Base-by-base conservation (phyloP, 768 basidiomycete genomes). In the Crucibulum laeve region DNA sequence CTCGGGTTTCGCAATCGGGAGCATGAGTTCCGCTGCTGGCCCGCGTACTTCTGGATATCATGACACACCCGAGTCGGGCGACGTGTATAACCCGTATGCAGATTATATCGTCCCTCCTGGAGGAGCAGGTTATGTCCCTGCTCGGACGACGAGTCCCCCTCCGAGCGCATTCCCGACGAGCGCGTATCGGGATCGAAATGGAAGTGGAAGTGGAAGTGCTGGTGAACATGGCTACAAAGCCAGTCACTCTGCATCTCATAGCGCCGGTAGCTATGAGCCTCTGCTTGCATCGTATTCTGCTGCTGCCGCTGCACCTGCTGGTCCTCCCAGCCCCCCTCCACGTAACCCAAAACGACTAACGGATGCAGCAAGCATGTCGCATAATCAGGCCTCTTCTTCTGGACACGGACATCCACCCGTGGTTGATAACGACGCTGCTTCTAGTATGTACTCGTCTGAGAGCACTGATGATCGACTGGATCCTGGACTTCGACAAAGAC, bases 231-330 rank as follows among this genome's bases (percentile, higher is more conserved):
- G 47, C 22, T 38, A 7, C 15, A 38, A 40, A n/a, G 40, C 43
- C 14, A 45, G 34, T 28, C 50, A 51, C 38, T 51, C 50, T 25
- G 22, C 32, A 36, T 43, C 42, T 5, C 40, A 75, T 35, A 77
- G 77, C 47, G 69, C 66, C 2, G 78, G 73, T 11, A 84, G 82
- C 60, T 72, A 72, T 43, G 83, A 85, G 49, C 80, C 80, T 21
- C 63, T 85, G 17, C 61, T 85, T 37, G 71, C 74, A 19, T 61
- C 67, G 10, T 77, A 69, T 44, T 42, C 55, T 13, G 62, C 58
- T 19, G 56, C 50, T 14, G 44, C 55, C 3, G 42, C 54, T 17
- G 41, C 47, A 38, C 45, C 52, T 13, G 40, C 58, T 2, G 42
- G 24, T 2, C 55, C 63, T 11, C 60, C 67, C 19, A 54, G 57